These are phyloP conservation scores for Boletus rubropictus DNA, from an alignment of 768 basidiomycete species.

Conservation along the genomic window DNA sequence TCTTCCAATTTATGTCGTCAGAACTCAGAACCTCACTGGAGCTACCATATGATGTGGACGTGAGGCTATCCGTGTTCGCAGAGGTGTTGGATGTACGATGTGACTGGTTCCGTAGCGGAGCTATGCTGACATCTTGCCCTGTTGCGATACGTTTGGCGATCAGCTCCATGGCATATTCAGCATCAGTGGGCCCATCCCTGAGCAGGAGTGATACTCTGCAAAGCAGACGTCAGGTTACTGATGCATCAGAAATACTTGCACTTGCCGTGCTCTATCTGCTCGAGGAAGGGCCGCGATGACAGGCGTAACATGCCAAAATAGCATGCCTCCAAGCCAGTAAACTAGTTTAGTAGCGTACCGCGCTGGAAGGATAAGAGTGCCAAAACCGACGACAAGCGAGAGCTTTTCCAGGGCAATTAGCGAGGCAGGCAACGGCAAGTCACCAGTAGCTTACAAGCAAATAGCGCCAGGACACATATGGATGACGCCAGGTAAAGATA, in stretches of 20 bases:
- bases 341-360: slow-evolving; percentile 44
- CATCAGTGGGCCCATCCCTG: slow-evolving; percentile 55
- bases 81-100: slow-evolving; percentile 14
- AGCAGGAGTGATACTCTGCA: slow-evolving; percentile 45
- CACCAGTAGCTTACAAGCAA: slow-evolving; percentile 34
- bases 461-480: slow-evolving; percentile 46
- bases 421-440: neutral
- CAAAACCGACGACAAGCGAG: slow-evolving; percentile 36
- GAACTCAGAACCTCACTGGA: slow-evolving; percentile 1
- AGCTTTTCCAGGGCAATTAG: slow-evolving; percentile 23
- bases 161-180: slow-evolving; percentile 65
- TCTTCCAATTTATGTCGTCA: slow-evolving; percentile 46
- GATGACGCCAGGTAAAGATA: slow-evolving; percentile 63
- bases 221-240: neutral
- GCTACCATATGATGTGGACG: neutral
- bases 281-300: slow-evolving; percentile 48
- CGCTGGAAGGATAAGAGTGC: slow-evolving; percentile 43
- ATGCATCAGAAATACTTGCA: neutral
- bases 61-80: slow-evolving; percentile 6
- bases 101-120: slow-evolving; percentile 18
- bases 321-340: slow-evolving; percentile 42
- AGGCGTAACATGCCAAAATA: slow-evolving; percentile 62
- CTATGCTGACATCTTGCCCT: slow-evolving; percentile 44
- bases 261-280: slow-evolving; percentile 43
- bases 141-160: slow-evolving; percentile 55